Evolutionary conservation across 495 filamentous ascomycete genomes (phyloP).

Genomic region (Daldinia caldariorum): DNA sequence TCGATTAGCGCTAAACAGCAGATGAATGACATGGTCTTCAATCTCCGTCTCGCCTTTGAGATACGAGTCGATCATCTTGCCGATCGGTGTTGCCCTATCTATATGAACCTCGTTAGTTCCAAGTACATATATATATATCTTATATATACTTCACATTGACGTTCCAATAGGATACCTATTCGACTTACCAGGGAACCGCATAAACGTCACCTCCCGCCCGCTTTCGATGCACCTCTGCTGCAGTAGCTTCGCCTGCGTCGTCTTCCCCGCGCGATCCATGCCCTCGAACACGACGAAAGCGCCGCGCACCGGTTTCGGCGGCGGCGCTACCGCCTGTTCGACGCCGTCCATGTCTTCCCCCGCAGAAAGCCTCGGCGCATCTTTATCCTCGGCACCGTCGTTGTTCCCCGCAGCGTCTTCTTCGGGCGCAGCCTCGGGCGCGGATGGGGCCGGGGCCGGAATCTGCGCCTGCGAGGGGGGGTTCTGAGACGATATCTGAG

Average conservation of each 20-base stretch:
- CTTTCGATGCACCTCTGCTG: constrained; percentile 66
- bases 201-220: constrained; percentile 72
- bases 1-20: constrained; percentile 94
- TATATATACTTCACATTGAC: neutral
- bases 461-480: constrained; percentile 38
- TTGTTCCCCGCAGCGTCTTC: constrained; percentile 14
- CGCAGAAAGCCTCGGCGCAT: neutral
- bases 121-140: neutral
- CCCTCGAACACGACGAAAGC: constrained; percentile 92
- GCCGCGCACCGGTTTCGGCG: constrained; percentile 61
- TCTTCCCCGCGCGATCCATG: constrained; percentile 93
- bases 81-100: constrained; percentile 85
- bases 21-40: constrained; percentile 92
- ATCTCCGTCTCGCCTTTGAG: constrained; percentile 77
- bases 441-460: constrained; percentile 19
- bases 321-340: constrained; percentile 26
- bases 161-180: neutral
- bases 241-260: constrained; percentile 86
- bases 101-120: neutral
- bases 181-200: constrained; percentile 86
- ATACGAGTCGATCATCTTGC: constrained; percentile 88
- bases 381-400: constrained; percentile 7
- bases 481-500: constrained; percentile 37
- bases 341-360: constrained; percentile 37
- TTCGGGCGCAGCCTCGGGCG: neutral